phyloP scores from a whole-genome alignment of 2,329 filamentous ascomycete genomes.

The Xylaria sp. region DNA sequence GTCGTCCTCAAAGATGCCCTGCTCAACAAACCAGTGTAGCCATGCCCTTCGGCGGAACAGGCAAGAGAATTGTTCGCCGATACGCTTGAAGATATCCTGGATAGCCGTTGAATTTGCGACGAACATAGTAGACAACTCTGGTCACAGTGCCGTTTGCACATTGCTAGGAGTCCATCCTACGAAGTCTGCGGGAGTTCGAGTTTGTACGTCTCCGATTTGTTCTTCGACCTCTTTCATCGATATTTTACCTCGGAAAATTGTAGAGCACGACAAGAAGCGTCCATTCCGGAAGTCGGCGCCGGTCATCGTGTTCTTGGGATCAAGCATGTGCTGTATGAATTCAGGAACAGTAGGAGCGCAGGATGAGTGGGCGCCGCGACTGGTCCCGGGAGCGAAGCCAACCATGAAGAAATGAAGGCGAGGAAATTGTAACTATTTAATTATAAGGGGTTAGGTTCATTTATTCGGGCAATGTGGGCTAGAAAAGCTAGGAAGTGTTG shows the following conservation, averaged over 20 bases:
- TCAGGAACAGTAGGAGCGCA: constrained; percentile 97
- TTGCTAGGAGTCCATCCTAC: constrained; percentile 99
- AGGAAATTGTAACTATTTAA: constrained; percentile 92
- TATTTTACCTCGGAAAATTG: constrained; percentile 99
- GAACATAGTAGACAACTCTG: constrained; percentile 99
- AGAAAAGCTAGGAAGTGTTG: background rate
- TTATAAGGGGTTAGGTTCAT: constrained; percentile 75
- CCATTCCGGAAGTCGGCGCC: constrained; percentile 99
- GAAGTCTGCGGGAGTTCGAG: constrained; percentile 99
- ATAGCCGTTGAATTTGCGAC: constrained; percentile 99
- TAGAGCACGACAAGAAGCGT: constrained; percentile 98
- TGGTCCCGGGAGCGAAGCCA: constrained; percentile 97
- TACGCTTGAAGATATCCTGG: constrained; percentile 99
- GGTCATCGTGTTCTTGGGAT: constrained; percentile 99
- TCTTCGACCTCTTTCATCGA: constrained; percentile 99
- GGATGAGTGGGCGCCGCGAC: constrained; percentile 91
- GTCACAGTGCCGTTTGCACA: constrained; percentile 97
- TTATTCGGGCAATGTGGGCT: background rate
- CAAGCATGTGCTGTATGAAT: constrained; percentile 99
- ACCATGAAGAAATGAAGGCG: constrained; percentile 99
- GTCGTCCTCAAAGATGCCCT: constrained; percentile 99
- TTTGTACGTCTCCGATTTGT: constrained; percentile 99
- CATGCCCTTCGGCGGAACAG: constrained; percentile 99
- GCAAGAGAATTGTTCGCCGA: constrained; percentile 98
- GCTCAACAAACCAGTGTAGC: constrained; percentile 99